Base-by-base conservation (phyloP, 1,284 basidiomycete species). In the Paramarasmius palmivorus region DNA sequence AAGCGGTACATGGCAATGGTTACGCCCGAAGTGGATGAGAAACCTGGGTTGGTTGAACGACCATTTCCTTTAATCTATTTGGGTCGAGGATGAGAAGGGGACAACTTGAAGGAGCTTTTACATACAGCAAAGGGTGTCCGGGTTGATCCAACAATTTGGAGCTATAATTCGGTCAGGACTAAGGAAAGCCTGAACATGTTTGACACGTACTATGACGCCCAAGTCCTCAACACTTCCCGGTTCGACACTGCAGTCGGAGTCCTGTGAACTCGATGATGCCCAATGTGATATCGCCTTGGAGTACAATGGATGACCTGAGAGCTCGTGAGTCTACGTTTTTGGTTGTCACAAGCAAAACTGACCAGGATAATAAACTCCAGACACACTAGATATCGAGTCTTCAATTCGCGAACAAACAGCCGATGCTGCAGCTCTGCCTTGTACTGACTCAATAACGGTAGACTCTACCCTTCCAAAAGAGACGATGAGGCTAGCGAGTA, bases 1-100 rank as follows among this genome's bases (percentile, higher is more conserved):
- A 84, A 83, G 3, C 73, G 68, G 23, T 59, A 65, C 81, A 86
- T 78, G 2, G 77, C 66, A 52, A 86, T 81, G 0, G 81, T 80
- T 2, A 86, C 74, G 4, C 82, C 83, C 0, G 62, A 59, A 2
- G 83, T 83, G 0, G 81, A 83, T 1, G 81, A 75, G 56, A 81
- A 82, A 1, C 74, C 75, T 0, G 71, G 74, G 56, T 82, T 83
- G 4, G 69, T 58, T 0, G 76, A 59, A 57, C 83, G 82, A 0
- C 84, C 84, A 1, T 75, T 77, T 8, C 80, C 75, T 62, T 81
- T 81, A 35, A 86, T 75, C 81, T 81, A 37, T 22, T 38, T 39
- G 9, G 35, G 17, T 20, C 14, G 7, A 20, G 22, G 12, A 46
- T 25, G 26, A 25, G 26, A 32, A 9, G 25, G 10, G 15, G 22